Base-by-base conservation (phyloP, 2,329 filamentous ascomycete genomes). In the Fusarium coicis region DNA sequence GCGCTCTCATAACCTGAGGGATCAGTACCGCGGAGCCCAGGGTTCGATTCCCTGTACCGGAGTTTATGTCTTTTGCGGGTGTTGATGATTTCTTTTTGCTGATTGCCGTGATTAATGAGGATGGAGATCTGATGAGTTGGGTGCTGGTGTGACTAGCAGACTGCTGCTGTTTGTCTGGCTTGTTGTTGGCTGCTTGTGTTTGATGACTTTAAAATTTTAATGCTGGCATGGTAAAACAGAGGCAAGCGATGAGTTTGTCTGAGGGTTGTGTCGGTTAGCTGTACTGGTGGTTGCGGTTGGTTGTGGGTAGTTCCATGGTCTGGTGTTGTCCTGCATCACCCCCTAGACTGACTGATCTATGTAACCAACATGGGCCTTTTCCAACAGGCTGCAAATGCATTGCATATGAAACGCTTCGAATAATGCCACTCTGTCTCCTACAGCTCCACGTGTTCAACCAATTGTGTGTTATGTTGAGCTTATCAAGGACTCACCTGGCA, bases 1-100 rank as follows among this genome's bases (percentile, higher is more conserved):
- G 73, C 77, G 77, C 77, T 79, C 65, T 79, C 77, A 79, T 2
- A 64, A 73, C 36, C 15, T 77, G 70, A 74, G 76, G 55, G 73
- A 70, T 61, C 8, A 42, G 47, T 47, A 52, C 69, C 72, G 69
- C 69, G 71, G 74, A 73, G 74, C 73, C 68, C 68, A 76, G 73
- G 74, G 73, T 75, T 75, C 73, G 70, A 75, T 75, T 75, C 73
- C 74, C 73, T 74, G 73, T 76, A 74, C 49, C 49, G 49, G 49
- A 52, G 49, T 16, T 16, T 30, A 16, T 23, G 28, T n/a, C 21
- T 50, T 50, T 34, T 49, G 46, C 19, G 10, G 15, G 15, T 9
- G 11, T 39, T 39, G 14, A 39, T 2, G 18, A 5, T 47, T 10
- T 15, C 15, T 18, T 49, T 49, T 49, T n/a, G 46, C 21, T n/a